Base-by-base conservation (phyloP, 2,329 filamentous ascomycete genomes). In the Zymoseptoria tritici region DNA sequence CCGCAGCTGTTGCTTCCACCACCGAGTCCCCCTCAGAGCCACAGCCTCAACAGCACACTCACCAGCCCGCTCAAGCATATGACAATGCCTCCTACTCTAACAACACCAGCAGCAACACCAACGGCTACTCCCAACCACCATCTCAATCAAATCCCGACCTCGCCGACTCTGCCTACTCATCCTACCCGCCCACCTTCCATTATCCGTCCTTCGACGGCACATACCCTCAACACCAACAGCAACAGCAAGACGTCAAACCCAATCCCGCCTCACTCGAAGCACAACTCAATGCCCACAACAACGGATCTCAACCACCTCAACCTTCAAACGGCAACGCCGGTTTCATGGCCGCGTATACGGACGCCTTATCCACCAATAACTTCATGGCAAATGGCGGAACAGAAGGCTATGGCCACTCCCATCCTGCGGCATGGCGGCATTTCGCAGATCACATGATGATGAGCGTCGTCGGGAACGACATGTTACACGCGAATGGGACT, bases 1-100 rank as follows among this genome's bases (percentile, higher is more conserved):
- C 73, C n/a, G 75, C 77, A 36, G 76, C 77, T 13, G 71, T 76
- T 3, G 75, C 75, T 4, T 72, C 73, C 9, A 73, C 73, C 68
- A 42, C 62, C 2, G 62, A 66, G 24, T 59, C 62, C 4, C 52
- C 29, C 19, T 46, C 50, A 31, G 56, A 55, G 31, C 53, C 49
- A 26, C 49, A 59, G 20, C 24, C 21, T 16, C 56, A 56, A 19
- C 36, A 46, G n/a, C 36, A 16, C 36, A 55, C 49, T 22, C 58
- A 63, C 9, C 56, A 62, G 20, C 36, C 16, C 36, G 36, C 36
- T 46, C 36, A 46, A 46, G 36, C 36, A 13, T 46, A 46, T n/a
- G 36, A 46, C 36, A 46, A 13, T 3, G 13, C 13, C 3, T 49
- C 58, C 8, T 66, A 58, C 51, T 51, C 55, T 31, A 65, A 60